Percentiles rank a stretch among this genome's conserved stretches.
Evolutionary conservation across 345 rosid genomes (phyloP).

Genomic region (Lepidium aucheri): DNA sequence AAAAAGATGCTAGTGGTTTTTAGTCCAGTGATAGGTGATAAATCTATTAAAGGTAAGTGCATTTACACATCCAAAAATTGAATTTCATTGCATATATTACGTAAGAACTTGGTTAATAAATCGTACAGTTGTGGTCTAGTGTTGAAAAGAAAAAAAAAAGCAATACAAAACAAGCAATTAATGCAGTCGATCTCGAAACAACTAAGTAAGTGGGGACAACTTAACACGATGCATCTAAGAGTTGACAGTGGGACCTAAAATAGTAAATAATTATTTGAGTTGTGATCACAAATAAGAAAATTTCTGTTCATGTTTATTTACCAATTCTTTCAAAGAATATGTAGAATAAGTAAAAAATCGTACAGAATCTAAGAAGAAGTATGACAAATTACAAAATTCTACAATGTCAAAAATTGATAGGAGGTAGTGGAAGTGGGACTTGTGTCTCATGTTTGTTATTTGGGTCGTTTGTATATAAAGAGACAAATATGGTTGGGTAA

Average conservation of each 20-base stretch:
- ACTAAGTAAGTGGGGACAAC: slow-evolving; percentile 27
- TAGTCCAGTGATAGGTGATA: too few relatives aligned
- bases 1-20: too few relatives aligned
- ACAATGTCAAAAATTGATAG: neutral
- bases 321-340: too few relatives aligned
- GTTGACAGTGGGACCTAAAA: slow-evolving; percentile 15
- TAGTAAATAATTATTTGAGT: neutral
- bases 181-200: slow-evolving; percentile 22
- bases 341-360: neutral
- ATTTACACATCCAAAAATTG: too few relatives aligned
- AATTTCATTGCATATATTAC: too few relatives aligned
- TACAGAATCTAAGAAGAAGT: neutral
- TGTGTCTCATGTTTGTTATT: neutral
- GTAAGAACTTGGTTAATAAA: too few relatives aligned
- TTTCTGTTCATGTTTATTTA: neutral
- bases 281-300: slow-evolving; percentile 3
- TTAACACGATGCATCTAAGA: slow-evolving; percentile 9
- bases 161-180: neutral
- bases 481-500: slow-evolving; percentile 15
- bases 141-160: too few relatives aligned
- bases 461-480: neutral
- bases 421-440: slow-evolving; percentile 12
- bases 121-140: too few relatives aligned
- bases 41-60: too few relatives aligned
- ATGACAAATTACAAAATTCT: neutral